phyloP scores from a whole-genome alignment of 768 basidiomycete genomes.

The Xerocomus spinulosus region DNA sequence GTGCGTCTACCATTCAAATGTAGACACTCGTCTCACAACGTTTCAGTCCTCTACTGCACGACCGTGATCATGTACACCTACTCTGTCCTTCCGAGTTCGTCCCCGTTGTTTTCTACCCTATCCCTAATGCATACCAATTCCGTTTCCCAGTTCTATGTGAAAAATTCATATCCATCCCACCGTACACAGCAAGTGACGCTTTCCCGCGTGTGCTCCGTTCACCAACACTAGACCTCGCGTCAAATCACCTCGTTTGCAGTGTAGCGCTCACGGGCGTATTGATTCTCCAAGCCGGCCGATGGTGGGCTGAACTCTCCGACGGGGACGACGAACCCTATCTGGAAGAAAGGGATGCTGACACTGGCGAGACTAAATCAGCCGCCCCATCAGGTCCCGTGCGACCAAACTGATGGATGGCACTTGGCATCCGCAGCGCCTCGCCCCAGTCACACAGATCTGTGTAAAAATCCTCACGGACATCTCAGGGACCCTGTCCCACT shows the following conservation, averaged over 20 bases:
- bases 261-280: slow-evolving; percentile 86
- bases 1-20: slow-evolving; percentile 40
- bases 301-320: slow-evolving; percentile 79
- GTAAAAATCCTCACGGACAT: slow-evolving; percentile 7
- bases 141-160: slow-evolving; percentile 48
- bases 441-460: slow-evolving; percentile 2
- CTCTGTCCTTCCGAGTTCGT: slow-evolving; percentile 77
- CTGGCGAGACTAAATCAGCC: slow-evolving; percentile 8
- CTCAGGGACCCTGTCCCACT: slow-evolving; percentile 5
- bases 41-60: slow-evolving; percentile 67
- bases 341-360: slow-evolving; percentile 27
- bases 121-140: slow-evolving; percentile 2
- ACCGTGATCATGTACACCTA: slow-evolving; percentile 69
- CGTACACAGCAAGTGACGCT: slow-evolving; percentile 46
- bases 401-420: slow-evolving; percentile 5
- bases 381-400: not conserved
- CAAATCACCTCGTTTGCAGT: slow-evolving; percentile 79
- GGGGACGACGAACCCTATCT: slow-evolving; percentile 44
- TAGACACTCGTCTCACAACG: not conserved
- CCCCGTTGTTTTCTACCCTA: not conserved
- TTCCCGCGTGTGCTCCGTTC: slow-evolving; percentile 61
- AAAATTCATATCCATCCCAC: slow-evolving; percentile 56
- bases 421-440: not conserved
- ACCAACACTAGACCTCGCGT: slow-evolving; percentile 74
- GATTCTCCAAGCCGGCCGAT: slow-evolving; percentile 75